Percentiles rank a stretch among this genome's conserved stretches.
Conservation (phyloP, 2,329 filamentous ascomycete genomes). For the Scolecobasidium constrictum region DNA sequence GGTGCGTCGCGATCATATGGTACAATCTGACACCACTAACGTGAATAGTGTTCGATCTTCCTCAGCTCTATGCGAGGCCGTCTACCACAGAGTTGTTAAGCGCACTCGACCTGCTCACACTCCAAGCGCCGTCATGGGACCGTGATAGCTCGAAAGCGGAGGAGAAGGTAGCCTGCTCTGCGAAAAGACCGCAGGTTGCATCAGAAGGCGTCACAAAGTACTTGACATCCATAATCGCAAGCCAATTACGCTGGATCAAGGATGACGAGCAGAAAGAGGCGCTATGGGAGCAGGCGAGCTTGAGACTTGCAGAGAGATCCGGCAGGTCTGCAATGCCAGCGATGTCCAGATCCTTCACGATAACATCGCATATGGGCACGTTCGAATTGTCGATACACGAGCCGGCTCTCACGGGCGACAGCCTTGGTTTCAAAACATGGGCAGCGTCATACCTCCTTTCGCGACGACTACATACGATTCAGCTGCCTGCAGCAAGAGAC, state of each 20-base stretch:
- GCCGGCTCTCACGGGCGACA: conserved; percentile 77
- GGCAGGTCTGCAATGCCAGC: conserved; percentile 61
- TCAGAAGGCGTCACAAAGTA: conserved; percentile 49
- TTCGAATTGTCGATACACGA: conserved; percentile 69
- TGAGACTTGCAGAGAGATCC: conserved; percentile 72
- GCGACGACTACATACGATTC: conserved; percentile 46
- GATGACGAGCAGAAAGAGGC: conserved; percentile 54
- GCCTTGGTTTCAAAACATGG: conserved; percentile 91
- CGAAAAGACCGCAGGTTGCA: conserved; percentile 26
- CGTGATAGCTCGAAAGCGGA: conserved; percentile 20
- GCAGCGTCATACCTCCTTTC: conserved; percentile 81
- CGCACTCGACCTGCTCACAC: conserved; percentile 54
- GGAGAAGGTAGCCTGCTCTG: not conserved
- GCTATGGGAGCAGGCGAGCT: conserved; percentile 70
- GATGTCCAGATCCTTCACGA: conserved; percentile 49
- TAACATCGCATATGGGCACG: conserved; percentile 31
- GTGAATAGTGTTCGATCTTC: conserved; percentile 58
- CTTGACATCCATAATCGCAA: conserved; percentile 58
- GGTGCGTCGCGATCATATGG: not conserved
- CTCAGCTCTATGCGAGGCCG: conserved; percentile 73
- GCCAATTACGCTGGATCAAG: conserved; percentile 55
- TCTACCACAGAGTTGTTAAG: conserved; percentile 51
- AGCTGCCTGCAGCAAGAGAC: conserved; percentile 11
- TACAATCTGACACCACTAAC: not conserved
- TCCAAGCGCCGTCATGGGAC: conserved; percentile 60